phyloP scores from a whole-genome alignment of 352 stramenopile species.

The Phytopythium boreale region DNA sequence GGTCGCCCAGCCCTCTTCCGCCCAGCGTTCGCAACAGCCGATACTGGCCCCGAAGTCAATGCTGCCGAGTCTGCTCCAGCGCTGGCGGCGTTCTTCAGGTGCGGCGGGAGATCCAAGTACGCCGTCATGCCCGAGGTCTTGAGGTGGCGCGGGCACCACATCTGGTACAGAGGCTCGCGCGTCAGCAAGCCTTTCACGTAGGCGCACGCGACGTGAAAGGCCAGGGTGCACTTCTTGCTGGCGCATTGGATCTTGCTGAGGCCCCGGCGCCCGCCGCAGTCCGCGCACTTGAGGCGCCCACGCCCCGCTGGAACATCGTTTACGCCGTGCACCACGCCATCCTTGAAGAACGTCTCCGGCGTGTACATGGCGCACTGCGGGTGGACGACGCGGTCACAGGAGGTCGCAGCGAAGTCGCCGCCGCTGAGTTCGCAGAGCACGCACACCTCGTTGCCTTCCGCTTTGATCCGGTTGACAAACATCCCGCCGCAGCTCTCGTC shows the following conservation, averaged over 20 bases:
- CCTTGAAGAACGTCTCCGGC: constrained; percentile 79
- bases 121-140: constrained; percentile 63
- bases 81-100: constrained; percentile 39
- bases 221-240: constrained; percentile 54
- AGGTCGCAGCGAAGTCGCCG: constrained; percentile 72
- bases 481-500: constrained; percentile 66
- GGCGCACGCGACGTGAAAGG: constrained; percentile 72
- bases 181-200: constrained; percentile 71
- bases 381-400: constrained; percentile 59
- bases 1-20: constrained; percentile 7
- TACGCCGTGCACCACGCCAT: constrained; percentile 61
- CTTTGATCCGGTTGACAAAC: constrained; percentile 77
- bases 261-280: constrained; percentile 58
- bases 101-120: constrained; percentile 61
- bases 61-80: neutral
- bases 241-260: constrained; percentile 84
- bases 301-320: constrained; percentile 51
- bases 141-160: constrained; percentile 74
- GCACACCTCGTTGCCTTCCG: constrained; percentile 67
- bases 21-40: neutral
- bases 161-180: constrained; percentile 59
- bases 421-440: constrained; percentile 71
- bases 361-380: constrained; percentile 84
- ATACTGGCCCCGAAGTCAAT: neutral
- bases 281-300: constrained; percentile 44